Evolutionary conservation across 1,284 basidiomycete genomes (phyloP), one percentile per base, ranked within the genome.

Genomic region (Thecaphora thlaspeos): DNA sequence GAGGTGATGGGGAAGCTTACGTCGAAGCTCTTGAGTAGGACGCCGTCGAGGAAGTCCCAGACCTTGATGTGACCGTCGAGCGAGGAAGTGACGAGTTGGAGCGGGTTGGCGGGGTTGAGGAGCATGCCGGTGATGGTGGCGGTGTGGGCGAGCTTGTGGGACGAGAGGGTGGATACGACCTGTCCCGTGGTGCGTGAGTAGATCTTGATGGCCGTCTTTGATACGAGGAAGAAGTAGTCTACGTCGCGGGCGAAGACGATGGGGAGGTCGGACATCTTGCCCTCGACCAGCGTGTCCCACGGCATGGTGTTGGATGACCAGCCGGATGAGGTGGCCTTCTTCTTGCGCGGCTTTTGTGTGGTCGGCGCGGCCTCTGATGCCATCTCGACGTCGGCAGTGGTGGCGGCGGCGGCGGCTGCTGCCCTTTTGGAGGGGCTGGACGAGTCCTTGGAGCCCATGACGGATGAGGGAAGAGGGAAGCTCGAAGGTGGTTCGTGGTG

Each of bases 21-120:
- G 43, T 70, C 59, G 40, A 76, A 58, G 10, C 56, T 63, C 61
- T 87, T 85, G 50, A 96, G 81, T 15, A 95, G 80, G 3, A 83
- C 82, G 1, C 87, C 92, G 61, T 96, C 92, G 46, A 94, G 81
- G 77, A 89, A 94, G 80, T 97, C 91, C 94, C 94, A 97, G 12
- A 94, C 81, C 76, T 90, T 86, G 64, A 97, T 80, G 23, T 83
- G 84, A 12, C 93, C 94, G 70, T 93, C 89, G 48, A 87, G 78
- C 2, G 90, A 90, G 28, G 86, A 86, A 10, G 91, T 91, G 67
- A 96, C 85, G 52, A 97, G 81, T 78, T 97, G 94, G 57, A 92
- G 88, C 17, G 86, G 82, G 79, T 96, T 96, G 61, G 86, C 83
- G 3, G 94, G 91, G 75, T 87, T 89, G 52, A 97, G 80, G 45